phyloP scores from a whole-genome alignment of 768 basidiomycete species.

The Nidularia pulvinata region DNA sequence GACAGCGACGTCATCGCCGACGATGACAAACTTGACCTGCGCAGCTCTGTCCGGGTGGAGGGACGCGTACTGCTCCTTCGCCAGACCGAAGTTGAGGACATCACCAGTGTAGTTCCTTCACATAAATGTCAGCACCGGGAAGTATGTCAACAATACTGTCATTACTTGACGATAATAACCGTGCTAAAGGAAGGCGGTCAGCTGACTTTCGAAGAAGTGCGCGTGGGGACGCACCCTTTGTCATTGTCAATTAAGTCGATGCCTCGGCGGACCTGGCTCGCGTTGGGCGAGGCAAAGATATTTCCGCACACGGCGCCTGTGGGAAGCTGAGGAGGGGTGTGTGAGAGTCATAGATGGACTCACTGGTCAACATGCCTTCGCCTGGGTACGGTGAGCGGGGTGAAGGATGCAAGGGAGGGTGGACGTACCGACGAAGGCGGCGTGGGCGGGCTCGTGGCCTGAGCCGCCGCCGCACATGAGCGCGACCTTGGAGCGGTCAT shows the following conservation, averaged over 20 bases:
- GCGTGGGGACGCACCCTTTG: slow-evolving; percentile 50
- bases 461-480: slow-evolving; percentile 85
- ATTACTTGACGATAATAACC: slow-evolving; percentile 81
- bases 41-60: slow-evolving; percentile 66
- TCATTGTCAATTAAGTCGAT: slow-evolving; percentile 77
- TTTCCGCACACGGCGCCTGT: slow-evolving; percentile 79
- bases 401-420: too few species aligned
- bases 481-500: slow-evolving; percentile 66
- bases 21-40: slow-evolving; percentile 73
- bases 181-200: slow-evolving; percentile 24
- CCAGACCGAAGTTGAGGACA: slow-evolving; percentile 89
- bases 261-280: slow-evolving; percentile 79
- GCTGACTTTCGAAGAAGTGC: background rate
- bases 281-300: slow-evolving; percentile 89
- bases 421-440: slow-evolving; percentile 80
- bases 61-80: slow-evolving; percentile 82
- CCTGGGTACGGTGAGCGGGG: slow-evolving; percentile 33
- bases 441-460: slow-evolving; percentile 92
- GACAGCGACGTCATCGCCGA: slow-evolving; percentile 91
- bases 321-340: background rate
- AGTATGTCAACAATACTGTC: background rate
- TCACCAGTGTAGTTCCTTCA: slow-evolving; percentile 88
- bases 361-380: slow-evolving; percentile 77
- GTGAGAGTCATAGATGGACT: slow-evolving; percentile 1
- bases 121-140: slow-evolving; percentile 3